phyloP scores from a whole-genome alignment of 441 rosid genomes.

The Gossypium lobatum region DNA sequence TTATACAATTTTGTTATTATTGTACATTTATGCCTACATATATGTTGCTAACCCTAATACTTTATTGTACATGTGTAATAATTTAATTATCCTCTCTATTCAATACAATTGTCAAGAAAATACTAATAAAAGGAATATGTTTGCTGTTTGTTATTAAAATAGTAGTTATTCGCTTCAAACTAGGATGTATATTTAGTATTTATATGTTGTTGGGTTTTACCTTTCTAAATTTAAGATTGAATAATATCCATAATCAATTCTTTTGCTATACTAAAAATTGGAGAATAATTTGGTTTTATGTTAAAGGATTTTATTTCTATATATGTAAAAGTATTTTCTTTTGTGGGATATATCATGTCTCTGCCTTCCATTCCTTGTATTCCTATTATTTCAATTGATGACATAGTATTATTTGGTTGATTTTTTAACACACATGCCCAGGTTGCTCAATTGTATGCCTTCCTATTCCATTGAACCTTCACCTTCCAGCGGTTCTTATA shows the following conservation, averaged over 20 bases:
- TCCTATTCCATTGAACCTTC: slow-evolving; percentile 37
- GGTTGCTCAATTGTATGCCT: slow-evolving; percentile 2
- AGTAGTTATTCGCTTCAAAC: not conserved
- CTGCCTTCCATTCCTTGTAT: too few species aligned
- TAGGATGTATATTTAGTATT: not conserved
- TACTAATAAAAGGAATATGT: not conserved
- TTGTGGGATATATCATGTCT: too few species aligned
- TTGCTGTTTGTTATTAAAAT: not conserved
- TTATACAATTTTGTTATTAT: not conserved
- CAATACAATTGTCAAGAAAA: not conserved
- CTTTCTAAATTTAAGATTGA: not conserved
- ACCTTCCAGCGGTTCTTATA: slow-evolving; percentile 75
- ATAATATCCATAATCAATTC: not conserved
- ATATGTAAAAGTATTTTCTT: not conserved
- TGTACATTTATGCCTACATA: not conserved
- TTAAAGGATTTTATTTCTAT: not conserved
- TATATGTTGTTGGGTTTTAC: not conserved
- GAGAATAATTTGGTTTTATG: not conserved
- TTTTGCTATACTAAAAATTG: not conserved
- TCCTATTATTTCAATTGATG: too few species aligned
- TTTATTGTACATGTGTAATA: not conserved
- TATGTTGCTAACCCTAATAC: not conserved
- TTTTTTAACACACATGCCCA: not conserved
- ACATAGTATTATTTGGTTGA: too few species aligned
- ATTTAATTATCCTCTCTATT: not conserved